Evolutionary conservation across 371 early-diverging fungal genomes (phyloP), one percentile per base, ranked within the genome.

Genomic region (Nematocida minor): DNA sequence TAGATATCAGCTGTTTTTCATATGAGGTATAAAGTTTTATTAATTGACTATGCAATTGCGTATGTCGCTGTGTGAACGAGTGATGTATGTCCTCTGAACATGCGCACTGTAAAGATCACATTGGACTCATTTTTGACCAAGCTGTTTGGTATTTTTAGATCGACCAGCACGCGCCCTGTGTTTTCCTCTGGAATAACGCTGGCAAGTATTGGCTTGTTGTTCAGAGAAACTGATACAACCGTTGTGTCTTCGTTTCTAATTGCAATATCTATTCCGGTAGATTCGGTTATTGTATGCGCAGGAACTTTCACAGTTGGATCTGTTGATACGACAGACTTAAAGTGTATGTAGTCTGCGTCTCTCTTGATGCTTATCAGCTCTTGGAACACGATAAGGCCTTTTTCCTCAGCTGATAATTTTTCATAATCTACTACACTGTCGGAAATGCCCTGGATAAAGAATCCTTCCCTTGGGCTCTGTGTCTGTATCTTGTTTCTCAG

Each of bases 191-290:
- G 57, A 57, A 57, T 38, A 16, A 34, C 57, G 11, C 22, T 31
- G 6, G 57, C 57, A 27, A 7, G 1, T 1, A 57, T 27, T 14
- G 57, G 57, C 29, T 14, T 57, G 2, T 38, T 22, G 27, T 57
- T 57, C 14, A 57, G n/a, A 34, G 57, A 57, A 11, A 57, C 22
- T 36, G 57, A 57, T 36, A 57, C 57, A 38, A 57, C 57, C 7
- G 57, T 38, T 11, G 22, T 57, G 1, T 57, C 57, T n/a, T 27
- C 36, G 11, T 57, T 57, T 1, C 36, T 2, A 20, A 57, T 57
- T 7, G 29, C 29, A 20, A 57, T 16, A 34, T 57, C 57, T 32
- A 57, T 57, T 31, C 34, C 57, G 9, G 29, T 36, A 14, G 34
- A n/a, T 7, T 36, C 27, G 14, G 16, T 34, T 27, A 57, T 57